Conservation (phyloP, 2,329 filamentous ascomycete genomes). For the Aureobasidium sp. region DNA sequence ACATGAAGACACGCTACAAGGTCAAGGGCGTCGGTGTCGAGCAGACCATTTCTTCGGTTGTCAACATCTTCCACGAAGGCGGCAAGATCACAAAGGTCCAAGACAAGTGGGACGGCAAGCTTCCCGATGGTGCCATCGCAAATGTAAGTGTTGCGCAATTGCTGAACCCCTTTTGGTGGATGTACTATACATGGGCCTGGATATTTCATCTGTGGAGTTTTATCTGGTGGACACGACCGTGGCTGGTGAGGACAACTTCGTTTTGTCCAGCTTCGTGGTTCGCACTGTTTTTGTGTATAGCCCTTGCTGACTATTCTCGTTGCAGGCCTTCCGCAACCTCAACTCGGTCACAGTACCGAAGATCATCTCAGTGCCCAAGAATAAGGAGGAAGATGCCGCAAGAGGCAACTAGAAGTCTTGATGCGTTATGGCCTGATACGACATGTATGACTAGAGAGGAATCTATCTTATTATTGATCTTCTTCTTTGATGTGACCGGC, state of each 20-base stretch:
- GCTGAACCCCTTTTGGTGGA: slow-evolving; percentile 34
- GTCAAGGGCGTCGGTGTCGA: slow-evolving; percentile 49
- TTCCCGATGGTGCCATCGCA: slow-evolving; percentile 44
- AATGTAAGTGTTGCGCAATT: slow-evolving; percentile 42
- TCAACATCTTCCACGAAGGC: slow-evolving; percentile 41
- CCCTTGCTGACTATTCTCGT: slow-evolving; percentile 25
- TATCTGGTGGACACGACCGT: slow-evolving; percentile 33
- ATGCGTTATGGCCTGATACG: not conserved
- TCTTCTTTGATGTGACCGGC: slow-evolving; percentile 58
- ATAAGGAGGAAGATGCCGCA: slow-evolving; percentile 45
- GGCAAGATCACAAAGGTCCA: slow-evolving; percentile 46
- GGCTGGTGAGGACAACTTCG: slow-evolving; percentile 32
- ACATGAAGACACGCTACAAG: slow-evolving; percentile 47
- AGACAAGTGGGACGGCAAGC: slow-evolving; percentile 49
- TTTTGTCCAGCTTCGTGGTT: not conserved
- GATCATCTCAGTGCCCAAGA: slow-evolving; percentile 47
- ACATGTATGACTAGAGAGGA: slow-evolving; percentile 4
- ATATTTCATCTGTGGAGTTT: slow-evolving; percentile 34
- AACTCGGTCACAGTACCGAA: slow-evolving; percentile 47
- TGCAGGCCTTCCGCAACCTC: slow-evolving; percentile 45
- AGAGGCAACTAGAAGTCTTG: slow-evolving; percentile 34
- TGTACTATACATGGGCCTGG: slow-evolving; percentile 32
- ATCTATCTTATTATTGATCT: not conserved
- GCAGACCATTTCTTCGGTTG: slow-evolving; percentile 42
- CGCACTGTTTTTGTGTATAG: not conserved